Base-by-base conservation (phyloP, 2,329 filamentous ascomycete species). In the Arthrobotrys sinensis region DNA sequence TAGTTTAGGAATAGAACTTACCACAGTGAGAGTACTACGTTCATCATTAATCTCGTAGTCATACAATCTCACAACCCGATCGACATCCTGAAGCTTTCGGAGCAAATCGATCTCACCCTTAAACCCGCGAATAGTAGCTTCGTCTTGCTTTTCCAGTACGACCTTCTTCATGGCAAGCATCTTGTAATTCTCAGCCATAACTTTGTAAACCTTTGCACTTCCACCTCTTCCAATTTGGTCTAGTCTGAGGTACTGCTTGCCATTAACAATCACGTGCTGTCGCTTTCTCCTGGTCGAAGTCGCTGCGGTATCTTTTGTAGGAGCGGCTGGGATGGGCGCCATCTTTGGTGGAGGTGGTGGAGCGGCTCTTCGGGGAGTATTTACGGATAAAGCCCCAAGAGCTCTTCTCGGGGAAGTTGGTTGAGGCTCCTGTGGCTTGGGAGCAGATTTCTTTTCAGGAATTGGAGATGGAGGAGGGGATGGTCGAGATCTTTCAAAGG, bases 181-280 rank as follows among this genome's bases (percentile, higher is more conserved):
- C 84, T 94, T 96, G 82, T 93, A 94, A 83, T 97, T 98, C 84
- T 99, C 96, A 0, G 96, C 95, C 87, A 97, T 97, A 38, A 99
- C 96, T 53, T 94, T 91, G 84, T 97, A 99, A 1, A 99, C 96
- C 82, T 96, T 94, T 62, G 92, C 94, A 81, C 93, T 97, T 36
- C 96, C 96, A 79, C 96, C 96, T 73, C 94, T 91, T 8, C 96
- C 96, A 80, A 99, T 91, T 81, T 92, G 93, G 83, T 97, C 94
- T 79, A 98, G 89, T 55, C 95, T 89, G 21, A 94, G 96, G 83
- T 97, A 99, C 40, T 91, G 89, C 83, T 96, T 96, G 78, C 93
- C 93, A 83, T 99, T 99, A 79, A 99, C 91, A 55, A 91, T 91
- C 75, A 98, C 88, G 73, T 95, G 91, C 80, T 93, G 93, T 55